These are phyloP conservation scores for Pythium brachiatum DNA, from an alignment of 352 stramenopile genomes.

Conservation along the genomic window DNA sequence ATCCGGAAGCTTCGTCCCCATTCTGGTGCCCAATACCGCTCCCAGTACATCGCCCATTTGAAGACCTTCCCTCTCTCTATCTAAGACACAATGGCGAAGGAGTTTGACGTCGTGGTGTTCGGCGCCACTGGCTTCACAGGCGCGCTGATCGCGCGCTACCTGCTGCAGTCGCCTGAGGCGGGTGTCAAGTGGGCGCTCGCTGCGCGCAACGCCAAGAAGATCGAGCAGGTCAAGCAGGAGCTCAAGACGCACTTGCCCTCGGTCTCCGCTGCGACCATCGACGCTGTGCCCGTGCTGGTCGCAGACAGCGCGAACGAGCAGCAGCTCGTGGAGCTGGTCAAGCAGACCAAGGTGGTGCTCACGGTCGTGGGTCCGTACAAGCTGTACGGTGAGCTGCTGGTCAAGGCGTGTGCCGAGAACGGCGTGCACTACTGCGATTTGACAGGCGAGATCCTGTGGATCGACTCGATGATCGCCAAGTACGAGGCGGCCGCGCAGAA, in stretches of 20 bases:
- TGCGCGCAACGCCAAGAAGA: conserved; percentile 70
- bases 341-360: conserved; percentile 70
- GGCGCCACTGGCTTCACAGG: conserved; percentile 91
- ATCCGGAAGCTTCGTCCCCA: background rate
- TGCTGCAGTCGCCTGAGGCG: conserved; percentile 46
- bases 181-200: conserved; percentile 87
- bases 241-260: conserved; percentile 48
- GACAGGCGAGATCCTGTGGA: conserved; percentile 88
- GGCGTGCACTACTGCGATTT: conserved; percentile 92
- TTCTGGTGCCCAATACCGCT: too few species aligned
- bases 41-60: too few species aligned
- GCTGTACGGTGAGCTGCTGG: conserved; percentile 79
- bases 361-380: conserved; percentile 88
- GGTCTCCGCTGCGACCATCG: conserved; percentile 35
- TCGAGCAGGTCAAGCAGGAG: conserved; percentile 54
- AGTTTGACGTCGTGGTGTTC: conserved; percentile 75
- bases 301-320: conserved; percentile 51
- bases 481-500: conserved; percentile 51
- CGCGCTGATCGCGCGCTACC: conserved; percentile 64
- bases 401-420: conserved; percentile 82
- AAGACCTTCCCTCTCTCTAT: background rate
- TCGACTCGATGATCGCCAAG: conserved; percentile 73
- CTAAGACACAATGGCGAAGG: conserved; percentile 24
- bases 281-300: conserved; percentile 48
- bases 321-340: conserved; percentile 73